Conservation (phyloP, 2,329 filamentous ascomycete species). For the Penicillium vulpinum region DNA sequence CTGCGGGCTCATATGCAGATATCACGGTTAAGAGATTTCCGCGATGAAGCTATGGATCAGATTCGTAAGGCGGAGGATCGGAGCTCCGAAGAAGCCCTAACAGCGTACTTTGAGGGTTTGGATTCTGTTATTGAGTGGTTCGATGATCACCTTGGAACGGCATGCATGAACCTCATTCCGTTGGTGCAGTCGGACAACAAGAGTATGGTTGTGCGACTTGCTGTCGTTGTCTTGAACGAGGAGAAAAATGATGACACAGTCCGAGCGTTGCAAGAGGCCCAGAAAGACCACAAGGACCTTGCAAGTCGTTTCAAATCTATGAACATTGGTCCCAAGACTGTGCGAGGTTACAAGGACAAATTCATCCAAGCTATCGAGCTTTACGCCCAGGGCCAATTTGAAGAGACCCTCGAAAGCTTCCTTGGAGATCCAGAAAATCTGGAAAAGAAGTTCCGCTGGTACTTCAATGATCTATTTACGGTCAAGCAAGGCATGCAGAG, state of each 20-base stretch:
- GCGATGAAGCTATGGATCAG: slow-evolving; percentile 95
- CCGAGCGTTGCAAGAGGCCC: slow-evolving; percentile 85
- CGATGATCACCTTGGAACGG: slow-evolving; percentile 86
- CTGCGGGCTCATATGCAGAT: slow-evolving; percentile 88
- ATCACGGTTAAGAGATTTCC: slow-evolving; percentile 86
- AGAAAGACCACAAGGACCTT: slow-evolving; percentile 94
- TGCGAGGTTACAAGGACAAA: slow-evolving; percentile 95
- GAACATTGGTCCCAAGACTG: slow-evolving; percentile 85
- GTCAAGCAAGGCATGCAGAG: slow-evolving; percentile 90
- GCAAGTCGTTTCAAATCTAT: slow-evolving; percentile 93
- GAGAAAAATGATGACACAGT: slow-evolving; percentile 95
- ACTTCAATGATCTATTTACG: slow-evolving; percentile 94
- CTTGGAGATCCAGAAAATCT: slow-evolving; percentile 77
- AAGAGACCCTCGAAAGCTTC: slow-evolving; percentile 70
- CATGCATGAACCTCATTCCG: slow-evolving; percentile 86
- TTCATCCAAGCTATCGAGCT: slow-evolving; percentile 78
- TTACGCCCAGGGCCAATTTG: slow-evolving; percentile 72
- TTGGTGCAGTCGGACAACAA: slow-evolving; percentile 84
- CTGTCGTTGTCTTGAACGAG: slow-evolving; percentile 89
- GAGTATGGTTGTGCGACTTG: slow-evolving; percentile 84
- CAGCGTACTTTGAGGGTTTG: slow-evolving; percentile 84
- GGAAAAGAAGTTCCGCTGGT: slow-evolving; percentile 91
- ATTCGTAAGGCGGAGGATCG: slow-evolving; percentile 74
- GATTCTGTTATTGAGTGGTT: slow-evolving; percentile 92
- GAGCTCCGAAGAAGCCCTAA: slow-evolving; percentile 75